Evolutionary conservation across 805 yeast species (phyloP).

Genomic region (Wickerhamiella vanderwaltii): DNA sequence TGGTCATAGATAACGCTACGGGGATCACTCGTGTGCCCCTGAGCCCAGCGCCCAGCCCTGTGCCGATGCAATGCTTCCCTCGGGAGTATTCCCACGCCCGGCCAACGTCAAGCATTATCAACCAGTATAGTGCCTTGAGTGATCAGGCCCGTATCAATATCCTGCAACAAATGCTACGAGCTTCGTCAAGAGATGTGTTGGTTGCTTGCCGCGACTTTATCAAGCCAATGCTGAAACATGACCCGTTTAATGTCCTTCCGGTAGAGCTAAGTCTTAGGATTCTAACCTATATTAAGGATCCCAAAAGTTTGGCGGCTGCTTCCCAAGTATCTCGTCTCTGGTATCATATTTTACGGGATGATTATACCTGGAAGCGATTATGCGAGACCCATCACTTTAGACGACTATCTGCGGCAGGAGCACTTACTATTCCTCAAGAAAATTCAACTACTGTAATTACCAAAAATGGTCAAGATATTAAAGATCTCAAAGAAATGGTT

Average conservation of each 20-base stretch:
- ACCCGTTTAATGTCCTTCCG: constrained; percentile 46
- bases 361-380: constrained; percentile 32
- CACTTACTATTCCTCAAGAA: constrained; percentile 6
- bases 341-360: constrained; percentile 36
- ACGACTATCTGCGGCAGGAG: constrained; percentile 28
- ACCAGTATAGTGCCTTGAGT: constrained; percentile 17
- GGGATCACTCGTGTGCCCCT: constrained; percentile 7
- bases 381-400: constrained; percentile 30
- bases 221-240: constrained; percentile 30
- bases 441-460: not conserved
- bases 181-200: constrained; percentile 23
- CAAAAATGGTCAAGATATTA: constrained; percentile 7
- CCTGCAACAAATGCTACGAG: constrained; percentile 20
- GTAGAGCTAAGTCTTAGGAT: constrained; percentile 72
- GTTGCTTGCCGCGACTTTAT: constrained; percentile 23
- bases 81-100: not conserved
- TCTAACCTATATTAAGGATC: constrained; percentile 73
- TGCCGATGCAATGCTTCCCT: constrained; percentile 11
- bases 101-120: constrained; percentile 8
- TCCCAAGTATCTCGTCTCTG: constrained; percentile 83
- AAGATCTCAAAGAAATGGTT: constrained; percentile 24
- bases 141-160: constrained; percentile 17
- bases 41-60: constrained; percentile 12
- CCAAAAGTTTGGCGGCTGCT: constrained; percentile 74
- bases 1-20: not conserved